Evolutionary conservation across 108 stramenopile genomes (phyloP), one percentile per base, ranked within the genome.

Genomic region (Cyclostephanos tholiformis): DNA sequence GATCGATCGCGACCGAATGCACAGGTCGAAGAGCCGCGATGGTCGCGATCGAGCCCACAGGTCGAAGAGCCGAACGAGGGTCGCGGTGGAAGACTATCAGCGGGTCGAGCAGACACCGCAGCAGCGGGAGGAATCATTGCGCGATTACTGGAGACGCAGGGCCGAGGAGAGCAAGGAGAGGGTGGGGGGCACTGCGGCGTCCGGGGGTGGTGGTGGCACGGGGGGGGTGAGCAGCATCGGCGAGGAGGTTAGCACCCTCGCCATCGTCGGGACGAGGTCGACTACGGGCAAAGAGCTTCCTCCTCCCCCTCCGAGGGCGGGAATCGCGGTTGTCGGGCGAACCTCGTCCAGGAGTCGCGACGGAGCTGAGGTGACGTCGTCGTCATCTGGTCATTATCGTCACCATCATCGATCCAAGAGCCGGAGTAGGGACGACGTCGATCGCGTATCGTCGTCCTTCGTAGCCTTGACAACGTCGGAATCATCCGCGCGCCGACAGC

Each of bases 71-170:
- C 4, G 41, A 12, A 41, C 41, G 0, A 41, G 41, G 41, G 9
- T 12, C 41, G 1, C 41, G 41, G 41, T 6, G 36, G 36, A 36
- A 6, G 36, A 41, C 22, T 5, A 36, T 30, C 62, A 49, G 20
- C 62, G 23, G 65, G 29, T 14, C 6, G 56, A 39, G 23, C 51
- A 39, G 20, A 41, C 35, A 19, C 52, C 17, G 41, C 25, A 26
- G 36, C 30, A 32, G 43, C 38, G 35, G 53, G 52, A 32, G 9
- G 78, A 79, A 46, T 67, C 59, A 8, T 41, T 74, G 9, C 46
- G 78, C 13, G 78, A 74, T 58, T 74, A 74, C 44, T 74, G 72
- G 72, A 74, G 59, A 26, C 46, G 72, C 51, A 72, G 76, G 22
- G 76, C 76, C n/a, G 63, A 64, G 53, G 78, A 79, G 39, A 63